phyloP scores from a whole-genome alignment of 129 eudicot species.

The Flaveria linearis region DNA sequence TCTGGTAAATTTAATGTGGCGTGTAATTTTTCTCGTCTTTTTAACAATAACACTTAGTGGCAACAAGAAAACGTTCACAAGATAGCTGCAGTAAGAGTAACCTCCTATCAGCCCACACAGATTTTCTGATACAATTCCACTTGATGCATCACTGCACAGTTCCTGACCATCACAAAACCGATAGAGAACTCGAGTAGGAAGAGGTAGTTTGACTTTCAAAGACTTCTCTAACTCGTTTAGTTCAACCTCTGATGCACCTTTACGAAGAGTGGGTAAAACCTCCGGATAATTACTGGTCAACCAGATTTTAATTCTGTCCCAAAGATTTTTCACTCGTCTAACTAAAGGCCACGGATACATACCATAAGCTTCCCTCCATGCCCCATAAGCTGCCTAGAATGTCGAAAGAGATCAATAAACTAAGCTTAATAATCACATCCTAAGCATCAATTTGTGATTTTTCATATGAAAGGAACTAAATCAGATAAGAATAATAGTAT shows the following conservation, averaged over 20 bases:
- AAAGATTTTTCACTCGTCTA: slow-evolving; percentile 55
- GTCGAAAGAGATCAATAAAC: background rate
- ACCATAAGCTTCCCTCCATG: slow-evolving; percentile 67
- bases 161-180: slow-evolving; percentile 89
- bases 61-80: slow-evolving; percentile 65
- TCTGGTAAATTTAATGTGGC: slow-evolving; percentile 25
- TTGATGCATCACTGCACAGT: slow-evolving; percentile 14
- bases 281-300: slow-evolving; percentile 60
- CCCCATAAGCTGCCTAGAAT: slow-evolving; percentile 61
- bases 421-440: background rate
- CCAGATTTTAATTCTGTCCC: slow-evolving; percentile 63
- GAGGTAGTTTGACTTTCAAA: slow-evolving; percentile 66
- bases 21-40: slow-evolving; percentile 42
- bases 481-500: background rate
- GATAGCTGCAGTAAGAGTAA: slow-evolving; percentile 53
- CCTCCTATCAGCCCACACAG: slow-evolving; percentile 80
- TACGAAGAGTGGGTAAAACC: slow-evolving; percentile 56
- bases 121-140: slow-evolving; percentile 20
- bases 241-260: slow-evolving; percentile 76
- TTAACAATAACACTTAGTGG: slow-evolving; percentile 46
- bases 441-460: background rate
- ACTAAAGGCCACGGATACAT: slow-evolving; percentile 87
- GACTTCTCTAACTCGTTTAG: slow-evolving; percentile 51
- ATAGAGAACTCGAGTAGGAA: slow-evolving; percentile 71
- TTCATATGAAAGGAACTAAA: too few relatives aligned